Conservation (phyloP, 2,329 filamentous ascomycete genomes). For the Clonostachys chloroleuca region DNA sequence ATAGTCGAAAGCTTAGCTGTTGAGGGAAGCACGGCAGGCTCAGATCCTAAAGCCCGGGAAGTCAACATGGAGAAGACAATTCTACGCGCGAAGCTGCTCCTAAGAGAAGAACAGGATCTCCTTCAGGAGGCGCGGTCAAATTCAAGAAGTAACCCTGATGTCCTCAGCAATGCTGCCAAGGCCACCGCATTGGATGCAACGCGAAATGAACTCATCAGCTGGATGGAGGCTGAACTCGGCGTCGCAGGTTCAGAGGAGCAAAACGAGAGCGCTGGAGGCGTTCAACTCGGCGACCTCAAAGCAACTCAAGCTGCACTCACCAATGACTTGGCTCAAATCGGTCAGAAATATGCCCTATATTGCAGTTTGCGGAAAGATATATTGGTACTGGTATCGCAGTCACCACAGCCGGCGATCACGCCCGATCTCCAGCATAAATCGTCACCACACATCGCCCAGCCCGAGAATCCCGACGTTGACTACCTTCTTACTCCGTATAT, state of each 20-base stretch:
- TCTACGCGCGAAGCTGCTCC: constrained; percentile 50
- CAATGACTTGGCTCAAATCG: constrained; percentile 39
- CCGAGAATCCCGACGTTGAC: constrained; percentile 5
- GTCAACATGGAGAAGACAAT: constrained; percentile 53
- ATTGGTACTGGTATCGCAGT: constrained; percentile 30
- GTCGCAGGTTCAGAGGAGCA: constrained; percentile 38
- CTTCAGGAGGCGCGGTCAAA: constrained; percentile 41
- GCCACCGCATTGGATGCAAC: constrained; percentile 50
- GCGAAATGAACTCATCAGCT: constrained; percentile 56
- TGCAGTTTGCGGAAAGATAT: constrained; percentile 42
- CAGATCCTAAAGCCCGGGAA: constrained; percentile 23
- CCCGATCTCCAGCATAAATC: constrained; percentile 2
- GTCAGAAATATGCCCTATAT: constrained; percentile 50
- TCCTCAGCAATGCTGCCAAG: constrained; percentile 31
- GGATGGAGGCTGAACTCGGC: constrained; percentile 60
- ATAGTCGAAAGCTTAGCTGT: constrained; percentile 44
- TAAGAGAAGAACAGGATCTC: constrained; percentile 51
- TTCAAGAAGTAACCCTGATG: constrained; percentile 25
- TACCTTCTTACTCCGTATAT: constrained; percentile 54
- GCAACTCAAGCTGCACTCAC: constrained; percentile 22
- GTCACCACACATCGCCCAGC: not conserved
- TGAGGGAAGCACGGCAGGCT: constrained; percentile 38
- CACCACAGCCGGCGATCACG: constrained; percentile 16
- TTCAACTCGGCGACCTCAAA: constrained; percentile 10
- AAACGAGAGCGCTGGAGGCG: constrained; percentile 10